Percentiles rank a stretch among this genome's conserved stretches.
These are phyloP conservation scores for Sporothrix schenckii DNA, from an alignment of 2,329 filamentous ascomycete genomes.

Conservation along the genomic window DNA sequence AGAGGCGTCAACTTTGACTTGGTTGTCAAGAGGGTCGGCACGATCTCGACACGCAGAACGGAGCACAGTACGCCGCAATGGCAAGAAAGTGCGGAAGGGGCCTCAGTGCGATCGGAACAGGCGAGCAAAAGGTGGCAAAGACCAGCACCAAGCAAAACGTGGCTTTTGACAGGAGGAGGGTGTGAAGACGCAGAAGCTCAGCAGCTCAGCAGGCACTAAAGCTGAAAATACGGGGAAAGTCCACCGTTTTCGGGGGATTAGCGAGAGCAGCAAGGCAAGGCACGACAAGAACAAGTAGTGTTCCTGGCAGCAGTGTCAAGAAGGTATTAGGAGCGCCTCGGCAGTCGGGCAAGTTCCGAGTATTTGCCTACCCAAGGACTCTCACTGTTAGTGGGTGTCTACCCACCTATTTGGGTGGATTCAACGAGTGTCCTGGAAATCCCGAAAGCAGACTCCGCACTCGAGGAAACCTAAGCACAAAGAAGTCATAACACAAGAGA, in stretches of 20 bases:
- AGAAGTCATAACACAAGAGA: conserved; percentile 6
- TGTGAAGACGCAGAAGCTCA: no score
- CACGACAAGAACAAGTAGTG: background rate
- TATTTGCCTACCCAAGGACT: background rate
- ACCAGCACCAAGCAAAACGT: conserved; percentile 8
- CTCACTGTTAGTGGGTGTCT: background rate
- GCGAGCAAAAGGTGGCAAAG: background rate
- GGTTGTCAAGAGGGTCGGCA: background rate
- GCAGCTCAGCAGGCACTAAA: background rate
- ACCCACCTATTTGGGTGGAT: background rate
- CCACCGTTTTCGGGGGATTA: background rate
- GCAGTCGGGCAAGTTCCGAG: no score
- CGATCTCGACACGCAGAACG: background rate
- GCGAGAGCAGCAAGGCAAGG: background rate
- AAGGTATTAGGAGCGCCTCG: no score
- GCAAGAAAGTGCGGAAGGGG: no score
- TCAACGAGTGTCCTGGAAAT: conserved; percentile 5
- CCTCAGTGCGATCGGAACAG: no score
- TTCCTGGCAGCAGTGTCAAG: background rate
- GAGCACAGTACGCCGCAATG: no score
- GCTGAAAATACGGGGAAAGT: conserved; percentile 6
- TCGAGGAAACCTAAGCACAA: background rate
- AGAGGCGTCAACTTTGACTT: background rate
- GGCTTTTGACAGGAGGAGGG: conserved; percentile 19
- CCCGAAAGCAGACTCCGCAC: background rate